phyloP scores from a whole-genome alignment of 163 green algal genomes.

The Volvox carteri region DNA sequence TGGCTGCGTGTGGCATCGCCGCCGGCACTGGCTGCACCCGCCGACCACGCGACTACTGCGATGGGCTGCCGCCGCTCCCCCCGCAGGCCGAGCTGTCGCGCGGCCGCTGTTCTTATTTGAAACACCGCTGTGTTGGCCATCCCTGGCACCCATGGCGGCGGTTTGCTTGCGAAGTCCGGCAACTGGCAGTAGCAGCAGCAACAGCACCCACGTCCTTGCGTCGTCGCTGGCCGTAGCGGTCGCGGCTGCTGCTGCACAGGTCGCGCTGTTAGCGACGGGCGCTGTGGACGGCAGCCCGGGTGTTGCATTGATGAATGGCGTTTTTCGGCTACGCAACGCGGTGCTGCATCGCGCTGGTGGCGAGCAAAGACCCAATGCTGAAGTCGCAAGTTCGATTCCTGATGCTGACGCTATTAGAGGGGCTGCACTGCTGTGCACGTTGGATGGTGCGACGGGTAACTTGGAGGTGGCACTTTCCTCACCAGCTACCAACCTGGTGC shows the following conservation, averaged over 20 bases:
- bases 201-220: not conserved
- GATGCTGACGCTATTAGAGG: not conserved
- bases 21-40: slow-evolving; percentile 62
- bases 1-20: not conserved
- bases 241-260: slow-evolving; percentile 17
- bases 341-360: not conserved
- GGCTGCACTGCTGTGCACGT: not conserved
- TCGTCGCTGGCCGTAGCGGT: slow-evolving; percentile 2
- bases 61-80: not conserved
- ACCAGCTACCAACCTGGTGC: not conserved
- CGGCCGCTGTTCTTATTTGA: not conserved
- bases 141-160: not conserved
- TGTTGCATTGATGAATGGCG: not conserved
- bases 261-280: not conserved
- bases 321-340: not conserved
- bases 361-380: not conserved
- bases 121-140: not conserved
- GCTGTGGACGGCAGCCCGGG: not conserved
- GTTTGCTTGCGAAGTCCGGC: not conserved
- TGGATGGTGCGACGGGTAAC: not conserved
- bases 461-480: not conserved
- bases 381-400: not conserved
- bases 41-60: slow-evolving; percentile 37
- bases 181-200: not conserved
- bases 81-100: not conserved